These are phyloP conservation scores for Zygoascus tannicola DNA, from an alignment of 805 yeast genomes.

Conservation along the genomic window DNA sequence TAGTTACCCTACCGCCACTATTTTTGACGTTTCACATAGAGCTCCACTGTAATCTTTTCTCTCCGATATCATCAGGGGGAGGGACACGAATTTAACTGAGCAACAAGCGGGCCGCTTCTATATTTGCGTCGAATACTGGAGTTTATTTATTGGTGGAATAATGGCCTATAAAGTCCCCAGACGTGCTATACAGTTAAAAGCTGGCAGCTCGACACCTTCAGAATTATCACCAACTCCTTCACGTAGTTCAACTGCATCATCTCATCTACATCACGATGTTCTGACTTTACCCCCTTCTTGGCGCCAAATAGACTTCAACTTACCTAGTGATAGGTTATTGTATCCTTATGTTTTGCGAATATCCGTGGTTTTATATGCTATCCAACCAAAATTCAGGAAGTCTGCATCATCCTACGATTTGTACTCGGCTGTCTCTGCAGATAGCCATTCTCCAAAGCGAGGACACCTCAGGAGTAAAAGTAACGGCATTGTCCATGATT, in stretches of 20 bases:
- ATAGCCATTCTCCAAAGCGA: conserved; percentile 5
- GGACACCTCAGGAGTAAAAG: conserved; percentile 4
- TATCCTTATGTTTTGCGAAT: conserved; percentile 48
- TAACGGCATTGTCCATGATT: conserved; percentile 3
- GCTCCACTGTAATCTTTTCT: no score
- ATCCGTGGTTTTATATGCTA: conserved; percentile 48
- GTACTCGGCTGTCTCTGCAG: background rate
- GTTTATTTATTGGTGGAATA: no score
- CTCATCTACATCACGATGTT: background rate
- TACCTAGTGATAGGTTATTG: conserved; percentile 21
- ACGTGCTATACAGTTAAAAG: no score
- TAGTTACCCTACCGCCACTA: no score
- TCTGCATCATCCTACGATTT: conserved; percentile 13
- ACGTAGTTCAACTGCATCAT: background rate
- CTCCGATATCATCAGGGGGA: no score
- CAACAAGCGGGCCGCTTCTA: no score
- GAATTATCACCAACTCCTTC: background rate
- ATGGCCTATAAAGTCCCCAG: no score
- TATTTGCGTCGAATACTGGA: no score
- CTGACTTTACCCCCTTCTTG: conserved; percentile 9
- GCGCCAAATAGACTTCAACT: conserved; percentile 9
- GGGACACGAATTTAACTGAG: no score
- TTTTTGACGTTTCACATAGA: no score
- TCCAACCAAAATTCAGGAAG: conserved; percentile 52
- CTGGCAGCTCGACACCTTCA: no score